Evolutionary conservation across 345 rosid genomes (phyloP).

Genomic region (Eutrema heterophyllum): DNA sequence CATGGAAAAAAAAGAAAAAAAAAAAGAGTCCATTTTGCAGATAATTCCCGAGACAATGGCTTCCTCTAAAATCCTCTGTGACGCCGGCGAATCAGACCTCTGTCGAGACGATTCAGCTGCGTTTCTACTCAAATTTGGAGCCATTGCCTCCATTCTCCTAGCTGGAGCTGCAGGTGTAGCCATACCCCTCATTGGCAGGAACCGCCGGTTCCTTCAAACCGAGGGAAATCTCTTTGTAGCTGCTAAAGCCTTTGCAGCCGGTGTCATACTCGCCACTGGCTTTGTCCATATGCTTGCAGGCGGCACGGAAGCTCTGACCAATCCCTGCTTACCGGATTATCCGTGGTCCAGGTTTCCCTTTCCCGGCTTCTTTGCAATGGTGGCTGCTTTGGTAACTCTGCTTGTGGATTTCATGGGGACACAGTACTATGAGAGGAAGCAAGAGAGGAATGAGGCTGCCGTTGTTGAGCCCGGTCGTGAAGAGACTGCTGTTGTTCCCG

Average conservation of each 20-base stretch:
- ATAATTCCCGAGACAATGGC: constrained; percentile 28
- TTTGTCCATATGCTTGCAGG: constrained; percentile 88
- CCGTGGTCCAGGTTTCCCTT: constrained; percentile 92
- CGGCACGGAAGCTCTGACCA: constrained; percentile 50
- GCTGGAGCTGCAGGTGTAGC: constrained; percentile 70
- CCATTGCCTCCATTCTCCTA: constrained; percentile 67
- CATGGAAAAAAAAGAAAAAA: background rate
- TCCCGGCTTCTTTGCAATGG: constrained; percentile 84
- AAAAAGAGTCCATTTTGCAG: constrained; percentile 41
- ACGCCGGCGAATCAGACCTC: constrained; percentile 36
- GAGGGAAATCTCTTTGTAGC: constrained; percentile 81
- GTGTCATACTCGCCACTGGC: constrained; percentile 92
- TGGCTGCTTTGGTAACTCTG: constrained; percentile 65
- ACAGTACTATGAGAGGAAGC: constrained; percentile 89
- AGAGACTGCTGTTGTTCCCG: constrained; percentile 39
- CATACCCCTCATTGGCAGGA: constrained; percentile 70
- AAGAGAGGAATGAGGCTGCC: constrained; percentile 36
- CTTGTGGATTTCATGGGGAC: constrained; percentile 92
- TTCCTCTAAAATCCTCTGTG: constrained; percentile 33
- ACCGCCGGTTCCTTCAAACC: constrained; percentile 57
- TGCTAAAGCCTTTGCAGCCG: constrained; percentile 89
- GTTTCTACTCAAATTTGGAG: constrained; percentile 54
- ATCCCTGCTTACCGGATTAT: constrained; percentile 62
- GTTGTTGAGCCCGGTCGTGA: constrained; percentile 35
- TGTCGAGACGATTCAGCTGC: constrained; percentile 69